These are phyloP conservation scores for Erysiphe pulchra DNA, from an alignment of 2,329 filamentous ascomycete genomes.

Conservation along the genomic window DNA sequence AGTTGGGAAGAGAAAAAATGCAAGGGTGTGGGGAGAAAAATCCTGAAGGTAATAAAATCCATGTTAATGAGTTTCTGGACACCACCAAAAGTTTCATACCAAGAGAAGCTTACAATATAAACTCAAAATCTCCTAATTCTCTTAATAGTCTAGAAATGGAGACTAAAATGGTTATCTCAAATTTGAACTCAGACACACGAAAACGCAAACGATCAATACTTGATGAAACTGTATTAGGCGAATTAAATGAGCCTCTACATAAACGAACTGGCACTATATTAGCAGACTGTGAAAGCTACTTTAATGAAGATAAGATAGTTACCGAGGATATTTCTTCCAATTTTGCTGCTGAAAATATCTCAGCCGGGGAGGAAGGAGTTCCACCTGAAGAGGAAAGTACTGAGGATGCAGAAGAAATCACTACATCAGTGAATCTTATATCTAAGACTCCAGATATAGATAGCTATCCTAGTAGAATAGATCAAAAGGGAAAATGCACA, in stretches of 20 bases:
- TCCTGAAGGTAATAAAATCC: conserved; percentile 1
- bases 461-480: conserved; percentile 13
- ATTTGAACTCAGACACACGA: conserved; percentile 10
- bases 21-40: neutral
- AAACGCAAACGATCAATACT: conserved; percentile 16
- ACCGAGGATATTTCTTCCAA: conserved; percentile 16
- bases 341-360: conserved; percentile 12
- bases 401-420: conserved; percentile 16
- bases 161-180: conserved; percentile 6
- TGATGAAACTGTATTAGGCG: conserved; percentile 11
- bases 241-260: conserved; percentile 15
- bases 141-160: conserved; percentile 10
- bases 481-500: conserved; percentile 14
- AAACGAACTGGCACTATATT: conserved; percentile 27
- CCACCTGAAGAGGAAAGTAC: conserved; percentile 20
- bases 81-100: conserved; percentile 15
- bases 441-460: conserved; percentile 5
- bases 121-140: conserved; percentile 14
- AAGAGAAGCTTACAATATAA: conserved; percentile 14
- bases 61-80: conserved; percentile 14
- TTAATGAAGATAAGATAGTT: conserved; percentile 18
- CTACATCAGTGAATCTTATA: conserved; percentile 2
- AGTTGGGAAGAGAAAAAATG: conserved; percentile 19
- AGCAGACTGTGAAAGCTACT: conserved; percentile 18
- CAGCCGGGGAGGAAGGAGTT: conserved; percentile 14